Conservation (phyloP, 257 asterid species). For the Nicotiana benthamiana region DNA sequence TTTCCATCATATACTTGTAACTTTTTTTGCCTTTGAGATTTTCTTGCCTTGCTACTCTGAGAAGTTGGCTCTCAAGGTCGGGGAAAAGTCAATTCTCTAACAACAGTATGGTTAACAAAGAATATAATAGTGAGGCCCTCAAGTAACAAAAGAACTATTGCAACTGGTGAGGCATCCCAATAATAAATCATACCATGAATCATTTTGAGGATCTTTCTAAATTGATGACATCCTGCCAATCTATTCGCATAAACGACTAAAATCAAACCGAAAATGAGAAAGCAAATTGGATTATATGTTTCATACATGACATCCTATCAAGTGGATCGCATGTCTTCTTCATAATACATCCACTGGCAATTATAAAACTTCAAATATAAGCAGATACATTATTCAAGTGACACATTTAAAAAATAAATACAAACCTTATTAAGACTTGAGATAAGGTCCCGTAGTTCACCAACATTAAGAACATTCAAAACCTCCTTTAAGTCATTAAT, state of each 20-base stretch:
- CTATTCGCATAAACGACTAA: background rate
- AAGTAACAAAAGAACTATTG: background rate
- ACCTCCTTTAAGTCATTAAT: slow-evolving; percentile 46
- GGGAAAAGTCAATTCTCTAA: background rate
- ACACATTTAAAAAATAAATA: background rate
- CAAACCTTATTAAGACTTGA: slow-evolving; percentile 51
- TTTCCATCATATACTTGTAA: background rate
- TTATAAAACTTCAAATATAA: background rate
- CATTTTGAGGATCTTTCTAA: background rate
- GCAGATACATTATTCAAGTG: background rate
- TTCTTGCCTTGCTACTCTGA: background rate
- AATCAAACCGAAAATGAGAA: background rate
- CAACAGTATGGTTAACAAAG: background rate
- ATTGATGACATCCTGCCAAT: background rate
- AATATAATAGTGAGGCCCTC: background rate
- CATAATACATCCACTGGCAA: background rate
- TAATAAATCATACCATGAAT: background rate
- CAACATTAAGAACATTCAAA: slow-evolving; percentile 50
- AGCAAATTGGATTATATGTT: background rate
- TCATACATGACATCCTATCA: background rate
- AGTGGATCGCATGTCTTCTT: background rate
- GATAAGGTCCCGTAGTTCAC: slow-evolving; percentile 68
- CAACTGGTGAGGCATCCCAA: background rate
- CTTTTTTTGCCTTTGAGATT: background rate
- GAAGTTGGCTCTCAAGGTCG: background rate